These are phyloP conservation scores for Nitzschia sp. DNA, from an alignment of 108 stramenopile genomes.

Conservation along the genomic window DNA sequence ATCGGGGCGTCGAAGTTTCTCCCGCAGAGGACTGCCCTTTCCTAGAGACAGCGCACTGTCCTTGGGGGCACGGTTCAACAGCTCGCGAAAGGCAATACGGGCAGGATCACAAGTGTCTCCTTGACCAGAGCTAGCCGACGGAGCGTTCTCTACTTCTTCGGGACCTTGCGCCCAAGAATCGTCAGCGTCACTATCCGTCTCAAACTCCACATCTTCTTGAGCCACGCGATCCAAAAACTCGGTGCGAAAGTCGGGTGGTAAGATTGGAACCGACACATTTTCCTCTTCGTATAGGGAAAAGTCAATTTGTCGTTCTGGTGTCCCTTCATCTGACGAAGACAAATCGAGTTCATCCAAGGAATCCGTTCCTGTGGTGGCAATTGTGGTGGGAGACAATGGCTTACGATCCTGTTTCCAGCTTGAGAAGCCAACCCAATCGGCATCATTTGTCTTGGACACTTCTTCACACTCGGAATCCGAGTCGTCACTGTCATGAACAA, in stretches of 20 bases:
- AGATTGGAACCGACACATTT: neutral
- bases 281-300: conserved; percentile 8
- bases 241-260: neutral
- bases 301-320: conserved; percentile 11
- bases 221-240: conserved; percentile 40
- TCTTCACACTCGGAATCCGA: conserved; percentile 15
- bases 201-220: conserved; percentile 41
- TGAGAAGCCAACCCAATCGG: conserved; percentile 14
- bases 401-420: neutral
- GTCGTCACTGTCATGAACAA: conserved; percentile 15
- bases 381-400: neutral
- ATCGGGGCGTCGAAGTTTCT: conserved; percentile 2
- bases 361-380: conserved; percentile 10
- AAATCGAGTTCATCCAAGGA: conserved; percentile 4
- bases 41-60: neutral
- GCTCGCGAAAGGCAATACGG: conserved; percentile 28
- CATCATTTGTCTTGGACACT: neutral
- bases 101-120: conserved; percentile 38
- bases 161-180: conserved; percentile 55
- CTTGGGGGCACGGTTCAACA: conserved; percentile 19
- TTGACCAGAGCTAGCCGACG: conserved; percentile 1
- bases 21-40: neutral
- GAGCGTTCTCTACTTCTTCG: conserved; percentile 6
- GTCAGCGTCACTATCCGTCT: conserved; percentile 51
- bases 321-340: conserved; percentile 9